Evolutionary conservation across 2,329 filamentous ascomycete species (phyloP).

Genomic region (Fusarium nematophilum): DNA sequence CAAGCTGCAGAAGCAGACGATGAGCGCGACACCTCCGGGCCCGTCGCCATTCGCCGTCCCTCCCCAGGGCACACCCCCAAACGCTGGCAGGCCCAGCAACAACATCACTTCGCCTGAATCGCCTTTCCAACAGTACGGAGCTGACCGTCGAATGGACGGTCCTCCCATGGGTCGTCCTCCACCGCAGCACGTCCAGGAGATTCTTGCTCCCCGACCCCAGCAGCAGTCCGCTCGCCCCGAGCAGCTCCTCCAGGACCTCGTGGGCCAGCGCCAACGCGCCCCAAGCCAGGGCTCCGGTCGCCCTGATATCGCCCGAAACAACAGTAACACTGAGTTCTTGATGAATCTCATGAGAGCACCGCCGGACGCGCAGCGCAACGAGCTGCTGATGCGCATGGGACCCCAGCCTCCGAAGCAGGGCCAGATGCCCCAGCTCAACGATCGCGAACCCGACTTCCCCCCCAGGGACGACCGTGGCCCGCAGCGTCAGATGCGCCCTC

Average conservation of each 20-base stretch:
- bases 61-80: conserved; percentile 45
- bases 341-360: conserved; percentile 80
- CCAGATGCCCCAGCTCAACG: conserved; percentile 52
- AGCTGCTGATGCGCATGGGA: conserved; percentile 62
- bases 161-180: conserved; percentile 53
- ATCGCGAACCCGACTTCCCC: conserved; percentile 61
- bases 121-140: conserved; percentile 59
- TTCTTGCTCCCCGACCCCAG: conserved; percentile 63
- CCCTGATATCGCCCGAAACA: conserved; percentile 59
- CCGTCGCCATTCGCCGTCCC: conserved; percentile 58
- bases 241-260: conserved; percentile 70
- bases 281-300: conserved; percentile 62
- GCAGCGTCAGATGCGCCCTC: conserved; percentile 57
- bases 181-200: conserved; percentile 60
- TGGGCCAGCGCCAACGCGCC: conserved; percentile 67
- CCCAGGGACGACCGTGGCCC: conserved; percentile 48
- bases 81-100: conserved; percentile 48
- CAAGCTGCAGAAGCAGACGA: conserved; percentile 76
- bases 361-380: conserved; percentile 64
- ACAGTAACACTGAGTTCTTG: conserved; percentile 83
- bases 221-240: conserved; percentile 65
- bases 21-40: conserved; percentile 58
- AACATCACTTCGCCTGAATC: conserved; percentile 59
- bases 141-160: conserved; percentile 56
- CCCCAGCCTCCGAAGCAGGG: conserved; percentile 55